Evolutionary conservation across 176 grass and related monocot genomes (phyloP), one percentile per base, ranked within the genome.

Genomic region (Phyllostachys edulis): DNA sequence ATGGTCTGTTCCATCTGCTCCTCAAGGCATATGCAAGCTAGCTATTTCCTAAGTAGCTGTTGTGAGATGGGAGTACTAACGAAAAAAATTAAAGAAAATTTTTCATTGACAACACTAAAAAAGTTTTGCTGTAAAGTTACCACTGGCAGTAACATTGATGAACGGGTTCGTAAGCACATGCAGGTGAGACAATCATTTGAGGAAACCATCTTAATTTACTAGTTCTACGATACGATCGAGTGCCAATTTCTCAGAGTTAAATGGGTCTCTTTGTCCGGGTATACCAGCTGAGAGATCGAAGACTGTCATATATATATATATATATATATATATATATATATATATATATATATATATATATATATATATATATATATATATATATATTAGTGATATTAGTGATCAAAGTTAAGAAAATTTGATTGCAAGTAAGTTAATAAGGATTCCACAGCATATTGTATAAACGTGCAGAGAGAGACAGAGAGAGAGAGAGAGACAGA

Each of bases 181-280:
- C 63, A 66, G 34, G 26, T 29, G 42, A 52, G 29, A 39, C 12
- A 67, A 67, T 67, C 78, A 80, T 67, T 80, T 21, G 6, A 67
- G 54, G 46, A 54, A 80, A 23, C 63, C 9, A 17, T 10, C 61
- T 27, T 17, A 24, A 10, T 54, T 67, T 5, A 36, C 78, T 54
- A 39, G 63, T 36, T 20, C 32, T 80, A 24, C 21, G 78, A 59
- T 29, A 29, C 29, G n/a, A n/a, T n/a, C n/a, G 29, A 29, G 59
- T 18, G 52, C 65, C 45, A 80, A 67, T 80, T 87, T 74, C 60
- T 74, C 37, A 3, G 55, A 80, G 37, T 49, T 69, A 41, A 37
- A 44, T 52, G 21, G 26, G 66, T 78, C 72, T 63, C 65, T 2
- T 77, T 82, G 66, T 82, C 57, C 9, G 37, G 46, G 1, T 44